Evolutionary conservation across 1,284 basidiomycete species (phyloP), one percentile per base, ranked within the genome.

Genomic region (Ceratobasidium sp.): DNA sequence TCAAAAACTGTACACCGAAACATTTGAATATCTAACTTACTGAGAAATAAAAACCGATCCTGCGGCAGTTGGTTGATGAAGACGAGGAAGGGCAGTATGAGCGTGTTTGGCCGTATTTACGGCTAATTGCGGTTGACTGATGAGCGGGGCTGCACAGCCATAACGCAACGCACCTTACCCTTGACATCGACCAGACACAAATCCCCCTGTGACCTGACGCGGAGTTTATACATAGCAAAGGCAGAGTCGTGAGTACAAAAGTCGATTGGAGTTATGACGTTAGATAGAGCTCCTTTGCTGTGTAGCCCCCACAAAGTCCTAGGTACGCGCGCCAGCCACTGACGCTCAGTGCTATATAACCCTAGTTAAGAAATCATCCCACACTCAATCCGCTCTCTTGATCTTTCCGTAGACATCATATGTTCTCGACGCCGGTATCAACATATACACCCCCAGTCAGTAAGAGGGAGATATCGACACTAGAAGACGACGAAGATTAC

Each of bases 401-500:
- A 72, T 27, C 22, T 24, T 47, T 27, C 19, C 41, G 8, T 59
- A 62, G 59, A 22, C 33, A 31, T 31, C 31, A 63, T 33, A 73
- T 73, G 71, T 73, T 73, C 29, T 33, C 47, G 24, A 36, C 47
- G 53, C 53, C 57, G 22, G 36, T 11, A 1, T 54, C 53, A 36
- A 31, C 57, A 17, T 24, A n/a, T n/a, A n/a, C 59, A 1, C 41
- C 57, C 24, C 59, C 50, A n/a, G n/a, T n/a, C n/a, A 27, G 48
- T n/a, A 73, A 73, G 71, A 36, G 71, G 19, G 71, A 63, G 24
- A 73, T 73, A 22, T 62, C 71, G 45, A 27, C 71, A 11, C 50
- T 73, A 33, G 71, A 73, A 73, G 71, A 73, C 71, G 71, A 73
- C 48, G 71, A 73, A 44, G 71, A 73, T 24, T 73, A 73, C 15